A percentile compares a stretch with the other conserved stretches of the same genome.
phyloP scores from a whole-genome alignment of 495 filamentous ascomycete species.

The Hyaloscypha bicolor region DNA sequence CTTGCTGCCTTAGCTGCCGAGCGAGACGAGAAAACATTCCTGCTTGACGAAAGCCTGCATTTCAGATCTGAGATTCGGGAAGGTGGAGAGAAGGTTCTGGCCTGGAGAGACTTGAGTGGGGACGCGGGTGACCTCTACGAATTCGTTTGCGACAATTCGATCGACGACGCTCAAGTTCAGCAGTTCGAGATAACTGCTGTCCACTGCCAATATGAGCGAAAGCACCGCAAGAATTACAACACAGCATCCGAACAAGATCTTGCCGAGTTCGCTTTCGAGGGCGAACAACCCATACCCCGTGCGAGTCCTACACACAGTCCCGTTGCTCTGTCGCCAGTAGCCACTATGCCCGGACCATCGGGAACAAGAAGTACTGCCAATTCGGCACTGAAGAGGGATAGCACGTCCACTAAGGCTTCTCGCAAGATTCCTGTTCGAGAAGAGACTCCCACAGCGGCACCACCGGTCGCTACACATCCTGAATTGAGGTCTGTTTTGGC shows the following conservation, averaged over 20 bases:
- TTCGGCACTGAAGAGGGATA: constrained; percentile 32
- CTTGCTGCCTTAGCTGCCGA: constrained; percentile 66
- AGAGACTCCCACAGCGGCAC: constrained; percentile 50
- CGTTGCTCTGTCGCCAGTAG: constrained; percentile 21
- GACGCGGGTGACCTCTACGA: constrained; percentile 94
- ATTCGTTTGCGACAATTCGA: constrained; percentile 84
- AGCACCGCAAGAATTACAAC: constrained; percentile 76
- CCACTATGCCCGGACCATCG: constrained; percentile 12
- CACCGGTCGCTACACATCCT: constrained; percentile 65
- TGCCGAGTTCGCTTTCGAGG: constrained; percentile 75
- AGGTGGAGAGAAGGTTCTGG: constrained; percentile 77
- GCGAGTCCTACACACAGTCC: constrained; percentile 65
- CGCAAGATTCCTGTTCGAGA: constrained; percentile 34
- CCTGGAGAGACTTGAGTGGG: constrained; percentile 93
- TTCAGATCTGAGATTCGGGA: constrained; percentile 82
- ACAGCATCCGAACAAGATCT: constrained; percentile 83
- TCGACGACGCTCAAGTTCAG: constrained; percentile 68
- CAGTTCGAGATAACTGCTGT: constrained; percentile 82
- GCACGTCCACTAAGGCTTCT: constrained; percentile 26
- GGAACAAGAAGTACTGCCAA: constrained; percentile 31
- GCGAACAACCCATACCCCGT: constrained; percentile 77
- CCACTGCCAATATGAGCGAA: constrained; percentile 97
- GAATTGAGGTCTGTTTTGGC: constrained; percentile 71
- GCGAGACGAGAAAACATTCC: constrained; percentile 94
- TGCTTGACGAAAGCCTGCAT: constrained; percentile 88